Conservation (phyloP, 768 basidiomycete species). For the Lentinula sp. region DNA sequence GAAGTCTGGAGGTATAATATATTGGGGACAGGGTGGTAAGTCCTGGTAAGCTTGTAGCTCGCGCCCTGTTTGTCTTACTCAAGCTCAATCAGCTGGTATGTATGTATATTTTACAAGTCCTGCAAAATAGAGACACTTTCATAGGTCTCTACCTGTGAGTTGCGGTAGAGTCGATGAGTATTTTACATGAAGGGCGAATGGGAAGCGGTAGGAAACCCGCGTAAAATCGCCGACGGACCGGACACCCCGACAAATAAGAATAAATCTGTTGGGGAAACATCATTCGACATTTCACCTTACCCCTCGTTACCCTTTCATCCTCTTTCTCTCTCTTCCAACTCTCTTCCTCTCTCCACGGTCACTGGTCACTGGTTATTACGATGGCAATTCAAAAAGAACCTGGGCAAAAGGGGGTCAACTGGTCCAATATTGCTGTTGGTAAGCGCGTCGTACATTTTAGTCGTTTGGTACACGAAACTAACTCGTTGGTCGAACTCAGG, state of each 20-base stretch:
- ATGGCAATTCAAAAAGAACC: conserved; percentile 86
- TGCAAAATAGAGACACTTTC: not conserved
- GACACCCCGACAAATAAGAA: not conserved
- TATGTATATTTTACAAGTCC: not conserved
- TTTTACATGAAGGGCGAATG: not conserved
- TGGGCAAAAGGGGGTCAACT: conserved; percentile 86
- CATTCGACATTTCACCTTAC: conserved; percentile 11
- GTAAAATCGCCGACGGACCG: not conserved
- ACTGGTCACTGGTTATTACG: conserved; percentile 9
- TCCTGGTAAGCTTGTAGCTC: too few species aligned
- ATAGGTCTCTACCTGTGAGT: not conserved
- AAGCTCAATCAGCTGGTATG: too few species aligned
- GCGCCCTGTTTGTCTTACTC: too few species aligned
- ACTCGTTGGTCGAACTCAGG: conserved; percentile 38
- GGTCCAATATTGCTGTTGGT: conserved; percentile 96
- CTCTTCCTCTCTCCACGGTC: conserved; percentile 11
- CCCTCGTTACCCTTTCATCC: conserved; percentile 16
- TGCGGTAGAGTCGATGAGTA: not conserved
- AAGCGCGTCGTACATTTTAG: conserved; percentile 23
- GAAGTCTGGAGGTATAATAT: too few species aligned
- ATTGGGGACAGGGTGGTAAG: too few species aligned
- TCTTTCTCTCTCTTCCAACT: conserved; percentile 4
- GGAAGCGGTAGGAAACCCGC: not conserved
- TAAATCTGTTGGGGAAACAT: not conserved
- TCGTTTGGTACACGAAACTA: conserved; percentile 12